Conservation (phyloP, 805 yeast genomes). For the Candida boleticola region DNA sequence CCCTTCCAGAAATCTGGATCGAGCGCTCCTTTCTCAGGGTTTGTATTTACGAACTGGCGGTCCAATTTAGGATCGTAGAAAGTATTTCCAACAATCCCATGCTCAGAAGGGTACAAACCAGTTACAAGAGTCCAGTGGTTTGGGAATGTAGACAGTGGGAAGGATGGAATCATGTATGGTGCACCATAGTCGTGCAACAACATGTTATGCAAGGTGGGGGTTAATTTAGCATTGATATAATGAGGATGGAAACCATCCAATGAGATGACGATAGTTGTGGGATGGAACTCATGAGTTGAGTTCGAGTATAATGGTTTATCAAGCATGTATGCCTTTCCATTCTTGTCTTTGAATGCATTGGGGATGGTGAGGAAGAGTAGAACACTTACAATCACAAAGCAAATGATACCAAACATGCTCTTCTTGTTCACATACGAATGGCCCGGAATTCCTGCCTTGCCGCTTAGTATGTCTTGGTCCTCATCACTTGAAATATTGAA, state of each 20-base stretch:
- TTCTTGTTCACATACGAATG: neutral
- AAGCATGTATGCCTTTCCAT: neutral
- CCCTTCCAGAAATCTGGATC: slow-evolving; percentile 72
- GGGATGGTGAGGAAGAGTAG: neutral
- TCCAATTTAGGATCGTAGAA: slow-evolving; percentile 62
- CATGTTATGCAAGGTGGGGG: slow-evolving; percentile 70
- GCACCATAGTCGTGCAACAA: slow-evolving; percentile 54
- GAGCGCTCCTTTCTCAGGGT: slow-evolving; percentile 48
- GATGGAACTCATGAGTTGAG: slow-evolving; percentile 66
- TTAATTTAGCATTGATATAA: slow-evolving; percentile 59
- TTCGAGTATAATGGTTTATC: slow-evolving; percentile 39
- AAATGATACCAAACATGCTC: neutral
- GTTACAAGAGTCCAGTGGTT: slow-evolving; percentile 92
- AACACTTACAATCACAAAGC: neutral
- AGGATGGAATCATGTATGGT: slow-evolving; percentile 84
- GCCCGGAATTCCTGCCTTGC: neutral
- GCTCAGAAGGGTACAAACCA: slow-evolving; percentile 78
- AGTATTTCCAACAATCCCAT: slow-evolving; percentile 84
- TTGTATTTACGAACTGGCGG: slow-evolving; percentile 61
- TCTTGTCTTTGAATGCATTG: neutral
- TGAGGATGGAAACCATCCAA: slow-evolving; percentile 93
- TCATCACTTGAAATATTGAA: slow-evolving; percentile 1
- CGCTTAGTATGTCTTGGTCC: slow-evolving; percentile 4
- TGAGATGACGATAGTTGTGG: slow-evolving; percentile 80
- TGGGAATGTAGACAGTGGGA: slow-evolving; percentile 88